Conservation (phyloP, 352 stramenopile species). For the Pythium rishiriense region DNA sequence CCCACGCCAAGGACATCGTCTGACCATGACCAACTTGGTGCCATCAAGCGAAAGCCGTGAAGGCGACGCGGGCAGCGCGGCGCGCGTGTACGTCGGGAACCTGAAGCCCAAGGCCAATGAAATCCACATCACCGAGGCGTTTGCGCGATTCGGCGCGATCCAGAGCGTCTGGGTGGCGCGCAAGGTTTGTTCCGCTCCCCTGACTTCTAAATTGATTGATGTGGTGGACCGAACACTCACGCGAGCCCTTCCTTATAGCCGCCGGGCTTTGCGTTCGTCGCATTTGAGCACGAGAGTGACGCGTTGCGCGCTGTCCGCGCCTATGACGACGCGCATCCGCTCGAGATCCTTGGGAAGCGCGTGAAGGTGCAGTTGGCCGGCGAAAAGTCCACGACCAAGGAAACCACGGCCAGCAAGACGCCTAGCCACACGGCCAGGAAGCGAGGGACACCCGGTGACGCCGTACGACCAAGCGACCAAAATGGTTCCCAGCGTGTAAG, state of each 20-base stretch:
- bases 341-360: constrained; percentile 69
- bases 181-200: no score
- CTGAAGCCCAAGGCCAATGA: constrained; percentile 71
- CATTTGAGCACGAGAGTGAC: constrained; percentile 46
- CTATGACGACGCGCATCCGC: constrained; percentile 34
- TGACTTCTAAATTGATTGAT: background rate
- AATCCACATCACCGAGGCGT: constrained; percentile 57
- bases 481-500: background rate
- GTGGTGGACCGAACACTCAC: constrained; percentile 2
- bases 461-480: background rate
- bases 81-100: constrained; percentile 79
- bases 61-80: constrained; percentile 14
- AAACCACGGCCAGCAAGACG: background rate
- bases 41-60: background rate
- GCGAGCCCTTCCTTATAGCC: constrained; percentile 35
- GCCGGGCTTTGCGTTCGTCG: constrained; percentile 81
- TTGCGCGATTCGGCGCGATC: constrained; percentile 68
- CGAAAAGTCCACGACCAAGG: constrained; percentile 25
- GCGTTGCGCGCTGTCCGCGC: constrained; percentile 50
- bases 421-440: no score
- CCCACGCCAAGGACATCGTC: no score
- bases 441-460: no score
- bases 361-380: constrained; percentile 75
- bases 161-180: constrained; percentile 74
- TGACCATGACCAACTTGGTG: no score